Percentiles rank a stretch among this genome's conserved stretches.
Conservation (phyloP, 306 rosid species). For the Inga laurina region DNA sequence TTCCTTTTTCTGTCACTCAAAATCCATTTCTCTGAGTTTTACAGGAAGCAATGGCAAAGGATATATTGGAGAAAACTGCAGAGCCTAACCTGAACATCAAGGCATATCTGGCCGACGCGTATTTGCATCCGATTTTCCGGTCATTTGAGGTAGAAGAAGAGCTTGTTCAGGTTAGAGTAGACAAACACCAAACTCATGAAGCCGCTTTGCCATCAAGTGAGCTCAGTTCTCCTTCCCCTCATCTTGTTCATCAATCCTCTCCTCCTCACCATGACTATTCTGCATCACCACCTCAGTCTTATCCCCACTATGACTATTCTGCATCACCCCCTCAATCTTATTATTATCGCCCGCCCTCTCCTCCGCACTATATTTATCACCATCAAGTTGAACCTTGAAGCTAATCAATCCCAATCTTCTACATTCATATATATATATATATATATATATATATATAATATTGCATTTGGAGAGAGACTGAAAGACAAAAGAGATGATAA, state of each 20-base stretch:
- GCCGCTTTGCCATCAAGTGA: constrained; percentile 51
- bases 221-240: constrained; percentile 61
- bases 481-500: neutral
- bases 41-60: constrained; percentile 95
- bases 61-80: constrained; percentile 56
- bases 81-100: constrained; percentile 76
- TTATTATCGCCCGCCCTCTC: constrained; percentile 47
- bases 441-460: neutral
- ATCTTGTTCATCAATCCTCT: constrained; percentile 38
- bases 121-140: constrained; percentile 88
- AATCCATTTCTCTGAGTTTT: constrained; percentile 22
- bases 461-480: neutral
- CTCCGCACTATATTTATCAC: constrained; percentile 53
- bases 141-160: constrained; percentile 77
- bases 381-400: constrained; percentile 51
- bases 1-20: neutral
- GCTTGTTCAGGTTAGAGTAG: constrained; percentile 63
- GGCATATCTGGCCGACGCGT: constrained; percentile 83
- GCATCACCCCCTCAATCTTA: constrained; percentile 45
- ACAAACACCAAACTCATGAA: constrained; percentile 57
- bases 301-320: constrained; percentile 14
- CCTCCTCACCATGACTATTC: constrained; percentile 25
- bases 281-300: constrained; percentile 1
- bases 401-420: neutral
- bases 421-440: neutral